These are phyloP conservation scores for Plectranthus barbatus DNA, from an alignment of 257 asterid genomes.

Conservation along the genomic window DNA sequence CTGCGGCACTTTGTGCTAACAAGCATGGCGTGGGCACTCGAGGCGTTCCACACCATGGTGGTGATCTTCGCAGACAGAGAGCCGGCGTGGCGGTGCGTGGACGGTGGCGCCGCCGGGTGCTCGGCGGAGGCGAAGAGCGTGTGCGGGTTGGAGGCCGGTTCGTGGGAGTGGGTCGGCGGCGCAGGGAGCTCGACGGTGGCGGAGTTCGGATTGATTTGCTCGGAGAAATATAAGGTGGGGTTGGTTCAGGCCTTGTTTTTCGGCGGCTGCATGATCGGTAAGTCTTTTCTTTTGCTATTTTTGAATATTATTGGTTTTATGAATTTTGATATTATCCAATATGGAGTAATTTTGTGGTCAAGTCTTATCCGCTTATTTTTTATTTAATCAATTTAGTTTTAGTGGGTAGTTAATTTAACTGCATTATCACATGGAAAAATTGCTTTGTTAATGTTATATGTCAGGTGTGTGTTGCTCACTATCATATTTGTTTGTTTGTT, in stretches of 20 bases:
- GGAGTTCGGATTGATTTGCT: conserved; percentile 68
- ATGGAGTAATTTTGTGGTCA: no score
- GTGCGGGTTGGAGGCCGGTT: conserved; percentile 46
- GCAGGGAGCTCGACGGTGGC: conserved; percentile 60
- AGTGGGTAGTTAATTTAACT: no score
- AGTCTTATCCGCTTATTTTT: no score
- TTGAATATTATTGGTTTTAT: neutral
- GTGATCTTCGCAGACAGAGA: conserved; percentile 83
- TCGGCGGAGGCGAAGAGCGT: conserved; percentile 26
- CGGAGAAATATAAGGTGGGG: conserved; percentile 72
- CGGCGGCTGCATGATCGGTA: conserved; percentile 81
- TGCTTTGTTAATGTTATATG: no score
- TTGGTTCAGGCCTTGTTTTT: conserved; percentile 75
- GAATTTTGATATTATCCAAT: no score
- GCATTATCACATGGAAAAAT: no score
- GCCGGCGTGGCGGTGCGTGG: conserved; percentile 58
- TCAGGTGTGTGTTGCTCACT: no score
- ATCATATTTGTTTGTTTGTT: no score
- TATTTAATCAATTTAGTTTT: no score
- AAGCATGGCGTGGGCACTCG: conserved; percentile 79
- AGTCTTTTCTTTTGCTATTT: neutral
- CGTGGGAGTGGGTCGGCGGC: conserved; percentile 81
- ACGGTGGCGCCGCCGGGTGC: conserved; percentile 19
- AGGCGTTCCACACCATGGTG: conserved; percentile 81
- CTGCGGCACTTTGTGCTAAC: conserved; percentile 60